Conservation (phyloP, 345 rosid species). For the Linum usitatissimum region DNA sequence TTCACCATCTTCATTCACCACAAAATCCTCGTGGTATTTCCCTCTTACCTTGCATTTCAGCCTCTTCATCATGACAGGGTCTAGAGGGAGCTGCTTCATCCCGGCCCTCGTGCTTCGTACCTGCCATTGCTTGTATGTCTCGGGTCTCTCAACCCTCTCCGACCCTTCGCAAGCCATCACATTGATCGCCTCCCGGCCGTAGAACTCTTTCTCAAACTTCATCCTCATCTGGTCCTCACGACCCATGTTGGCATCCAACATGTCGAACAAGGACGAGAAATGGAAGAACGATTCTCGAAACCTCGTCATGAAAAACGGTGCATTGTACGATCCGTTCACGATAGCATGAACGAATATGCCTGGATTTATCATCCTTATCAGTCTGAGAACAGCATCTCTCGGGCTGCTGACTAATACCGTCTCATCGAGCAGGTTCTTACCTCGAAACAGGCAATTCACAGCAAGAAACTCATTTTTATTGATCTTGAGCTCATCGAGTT, state of each 20-base stretch:
- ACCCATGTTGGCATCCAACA: conserved; percentile 10
- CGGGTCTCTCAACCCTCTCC: conserved; percentile 20
- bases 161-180: conserved; percentile 19
- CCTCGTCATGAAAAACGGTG: conserved; percentile 15
- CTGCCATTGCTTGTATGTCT: conserved; percentile 25
- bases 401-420: conserved; percentile 49
- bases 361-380: conserved; percentile 18
- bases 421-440: conserved; percentile 73
- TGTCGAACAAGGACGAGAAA: conserved; percentile 20
- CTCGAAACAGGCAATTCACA: conserved; percentile 60
- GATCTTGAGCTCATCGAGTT: conserved; percentile 58
- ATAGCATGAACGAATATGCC: conserved; percentile 10
- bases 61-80: conserved; percentile 2
- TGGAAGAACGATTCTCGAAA: conserved; percentile 16
- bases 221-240: conserved; percentile 14
- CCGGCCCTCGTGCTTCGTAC: conserved; percentile 18
- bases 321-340: conserved; percentile 17
- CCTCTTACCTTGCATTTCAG: neutral
- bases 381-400: conserved; percentile 39
- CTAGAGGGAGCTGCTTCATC: conserved; percentile 14
- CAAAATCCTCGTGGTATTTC: conserved; percentile 18
- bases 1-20: conserved; percentile 15
- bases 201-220: conserved; percentile 19
- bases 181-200: conserved; percentile 17
- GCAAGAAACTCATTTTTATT: conserved; percentile 42